Conservation (phyloP, 2,329 filamentous ascomycete species). For the Colletotrichum euphorbiae region DNA sequence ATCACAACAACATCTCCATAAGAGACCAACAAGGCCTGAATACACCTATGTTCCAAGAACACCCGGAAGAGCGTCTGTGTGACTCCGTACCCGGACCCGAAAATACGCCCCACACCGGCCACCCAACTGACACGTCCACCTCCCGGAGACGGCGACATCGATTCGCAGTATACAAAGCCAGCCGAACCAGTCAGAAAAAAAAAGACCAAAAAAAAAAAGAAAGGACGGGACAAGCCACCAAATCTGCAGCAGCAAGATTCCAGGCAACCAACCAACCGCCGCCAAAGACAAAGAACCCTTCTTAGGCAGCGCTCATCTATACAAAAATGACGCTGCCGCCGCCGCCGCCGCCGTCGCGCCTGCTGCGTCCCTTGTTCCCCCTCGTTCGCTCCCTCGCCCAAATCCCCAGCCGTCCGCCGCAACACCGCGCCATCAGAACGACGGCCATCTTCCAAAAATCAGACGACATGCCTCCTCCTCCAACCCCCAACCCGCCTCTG, state of each 20-base stretch:
- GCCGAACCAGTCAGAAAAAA: too few species aligned
- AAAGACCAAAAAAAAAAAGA: too few species aligned
- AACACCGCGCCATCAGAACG: background rate
- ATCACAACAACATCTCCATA: too few species aligned
- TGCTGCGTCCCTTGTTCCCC: background rate
- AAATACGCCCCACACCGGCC: conserved; percentile 21
- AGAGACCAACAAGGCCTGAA: background rate
- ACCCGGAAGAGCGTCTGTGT: background rate
- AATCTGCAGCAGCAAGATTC: too few species aligned
- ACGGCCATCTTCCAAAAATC: background rate
- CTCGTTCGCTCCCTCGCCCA: background rate
- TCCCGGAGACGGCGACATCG: conserved; percentile 4
- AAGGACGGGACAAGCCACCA: too few species aligned
- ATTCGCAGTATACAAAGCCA: background rate
- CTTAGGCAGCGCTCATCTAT: conserved; percentile 5
- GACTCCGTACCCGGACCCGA: conserved; percentile 9
- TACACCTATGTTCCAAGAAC: background rate
- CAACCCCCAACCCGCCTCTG: conserved; percentile 31
- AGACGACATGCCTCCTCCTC: conserved; percentile 35
- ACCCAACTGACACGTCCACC: background rate
- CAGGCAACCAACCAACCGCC: conserved; percentile 2
- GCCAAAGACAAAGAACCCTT: background rate
- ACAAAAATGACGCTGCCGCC: background rate
- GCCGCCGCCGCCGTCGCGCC: background rate
- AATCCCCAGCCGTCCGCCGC: background rate